These are phyloP conservation scores for Miscanthus lutarioriparius DNA, from an alignment of 176 grass and related monocot species.

Conservation along the genomic window DNA sequence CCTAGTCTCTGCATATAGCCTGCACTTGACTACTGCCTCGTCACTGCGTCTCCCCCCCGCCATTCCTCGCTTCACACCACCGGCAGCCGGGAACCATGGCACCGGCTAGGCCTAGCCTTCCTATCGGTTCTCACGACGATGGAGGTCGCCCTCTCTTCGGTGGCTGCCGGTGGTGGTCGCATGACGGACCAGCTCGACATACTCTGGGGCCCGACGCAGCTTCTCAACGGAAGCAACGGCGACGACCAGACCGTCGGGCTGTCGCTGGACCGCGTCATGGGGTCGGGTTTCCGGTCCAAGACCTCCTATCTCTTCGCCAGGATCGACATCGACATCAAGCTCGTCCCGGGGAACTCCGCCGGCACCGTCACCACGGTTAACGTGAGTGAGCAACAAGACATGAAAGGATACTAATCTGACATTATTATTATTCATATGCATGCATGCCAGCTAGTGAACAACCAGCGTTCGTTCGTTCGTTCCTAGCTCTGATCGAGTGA, in stretches of 20 bases:
- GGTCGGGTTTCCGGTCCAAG: slow-evolving; percentile 57
- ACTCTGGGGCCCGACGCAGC: slow-evolving; percentile 39
- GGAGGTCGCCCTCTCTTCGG: neutral
- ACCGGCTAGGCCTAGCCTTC: slow-evolving; percentile 28
- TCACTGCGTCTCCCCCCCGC: slow-evolving; percentile 7
- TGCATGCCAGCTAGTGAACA: neutral
- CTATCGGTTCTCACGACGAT: slow-evolving; percentile 26
- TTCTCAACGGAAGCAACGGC: slow-evolving; percentile 24
- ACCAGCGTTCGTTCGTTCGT: neutral
- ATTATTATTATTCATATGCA: neutral
- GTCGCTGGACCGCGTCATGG: slow-evolving; percentile 35
- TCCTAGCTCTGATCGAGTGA: neutral
- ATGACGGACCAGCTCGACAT: slow-evolving; percentile 33
- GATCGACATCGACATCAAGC: slow-evolving; percentile 71
- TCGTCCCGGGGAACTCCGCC: slow-evolving; percentile 62
- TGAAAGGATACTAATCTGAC: neutral
- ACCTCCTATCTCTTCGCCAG: slow-evolving; percentile 51
- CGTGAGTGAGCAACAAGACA: slow-evolving; percentile 33
- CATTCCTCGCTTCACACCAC: neutral
- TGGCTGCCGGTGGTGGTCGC: neutral
- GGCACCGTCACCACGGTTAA: slow-evolving; percentile 77
- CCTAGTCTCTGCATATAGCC: slow-evolving; percentile 25
- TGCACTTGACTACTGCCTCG: slow-evolving; percentile 33
- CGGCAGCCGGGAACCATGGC: slow-evolving; percentile 35
- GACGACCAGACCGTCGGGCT: slow-evolving; percentile 40